These are phyloP conservation scores for Clarireedia monteithiana DNA, from an alignment of 2,329 filamentous ascomycete species.

Conservation along the genomic window DNA sequence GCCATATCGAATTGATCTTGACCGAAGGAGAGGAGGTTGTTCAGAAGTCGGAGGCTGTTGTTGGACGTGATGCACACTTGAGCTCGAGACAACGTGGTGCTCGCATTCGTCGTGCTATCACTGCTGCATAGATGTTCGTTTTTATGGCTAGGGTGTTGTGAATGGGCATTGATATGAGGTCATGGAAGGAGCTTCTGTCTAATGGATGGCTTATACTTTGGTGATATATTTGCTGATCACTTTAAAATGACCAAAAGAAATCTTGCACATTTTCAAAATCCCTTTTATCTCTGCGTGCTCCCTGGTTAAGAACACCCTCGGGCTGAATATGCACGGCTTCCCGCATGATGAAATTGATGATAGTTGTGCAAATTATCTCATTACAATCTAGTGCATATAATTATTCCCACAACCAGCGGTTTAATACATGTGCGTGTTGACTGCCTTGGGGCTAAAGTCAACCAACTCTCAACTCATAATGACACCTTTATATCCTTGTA, in stretches of 20 bases:
- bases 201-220: slow-evolving; percentile 26
- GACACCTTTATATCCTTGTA: too few relatives aligned
- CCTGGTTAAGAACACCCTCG: background rate
- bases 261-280: background rate
- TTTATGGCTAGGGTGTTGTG: slow-evolving; percentile 23
- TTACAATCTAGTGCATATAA: too few relatives aligned
- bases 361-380: too few relatives aligned
- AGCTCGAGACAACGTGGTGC: slow-evolving; percentile 86
- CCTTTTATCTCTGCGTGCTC: too few relatives aligned
- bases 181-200: slow-evolving; percentile 18
- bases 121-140: slow-evolving; percentile 46
- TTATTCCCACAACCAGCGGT: too few relatives aligned
- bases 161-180: slow-evolving; percentile 18
- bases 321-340: background rate
- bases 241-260: slow-evolving; percentile 10
- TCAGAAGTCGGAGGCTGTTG: slow-evolving; percentile 72
- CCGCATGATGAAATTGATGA: background rate
- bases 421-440: too few relatives aligned
- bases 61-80: slow-evolving; percentile 57
- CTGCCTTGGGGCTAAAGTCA: too few relatives aligned
- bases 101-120: slow-evolving; percentile 56
- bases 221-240: slow-evolving; percentile 19
- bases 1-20: slow-evolving; percentile 99
- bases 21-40: slow-evolving; percentile 96
- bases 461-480: too few relatives aligned